phyloP scores from a whole-genome alignment of 495 filamentous ascomycete species.

The Hypoxylon trugodes region DNA sequence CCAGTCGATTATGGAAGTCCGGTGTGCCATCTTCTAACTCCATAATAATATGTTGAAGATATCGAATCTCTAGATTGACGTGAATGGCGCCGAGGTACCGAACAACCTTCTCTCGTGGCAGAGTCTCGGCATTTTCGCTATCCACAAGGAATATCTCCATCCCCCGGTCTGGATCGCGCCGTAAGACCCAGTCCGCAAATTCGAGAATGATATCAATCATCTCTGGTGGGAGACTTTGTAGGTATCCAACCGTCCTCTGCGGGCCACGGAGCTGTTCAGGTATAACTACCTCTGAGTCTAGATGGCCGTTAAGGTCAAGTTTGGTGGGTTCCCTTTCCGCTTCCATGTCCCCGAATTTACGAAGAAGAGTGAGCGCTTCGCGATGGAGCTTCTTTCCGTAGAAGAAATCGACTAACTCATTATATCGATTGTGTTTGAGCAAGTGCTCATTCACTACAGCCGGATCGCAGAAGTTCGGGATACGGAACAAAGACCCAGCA shows the following conservation, averaged over 20 bases:
- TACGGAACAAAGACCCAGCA: slow-evolving; percentile 89
- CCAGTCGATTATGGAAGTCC: slow-evolving; percentile 85
- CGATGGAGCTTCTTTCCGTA: slow-evolving; percentile 94
- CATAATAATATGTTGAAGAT: slow-evolving; percentile 89
- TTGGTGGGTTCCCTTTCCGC: slow-evolving; percentile 53
- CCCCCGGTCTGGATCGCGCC: slow-evolving; percentile 73
- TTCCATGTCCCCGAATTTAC: slow-evolving; percentile 80
- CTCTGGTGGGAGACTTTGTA: slow-evolving; percentile 86
- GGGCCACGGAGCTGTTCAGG: slow-evolving; percentile 81
- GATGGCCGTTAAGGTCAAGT: slow-evolving; percentile 42
- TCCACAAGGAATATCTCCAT: slow-evolving; percentile 97
- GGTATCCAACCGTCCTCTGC: slow-evolving; percentile 83
- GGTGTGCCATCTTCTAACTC: slow-evolving; percentile 86
- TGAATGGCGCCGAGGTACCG: slow-evolving; percentile 76
- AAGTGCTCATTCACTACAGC: slow-evolving; percentile 93
- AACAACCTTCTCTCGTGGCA: slow-evolving; percentile 79
- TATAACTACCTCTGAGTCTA: slow-evolving; percentile 49
- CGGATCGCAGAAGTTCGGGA: slow-evolving; percentile 96
- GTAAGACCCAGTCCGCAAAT: slow-evolving; percentile 87
- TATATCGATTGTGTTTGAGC: slow-evolving; percentile 87
- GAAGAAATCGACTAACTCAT: slow-evolving; percentile 95
- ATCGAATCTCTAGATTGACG: slow-evolving; percentile 73
- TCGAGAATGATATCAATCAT: slow-evolving; percentile 92
- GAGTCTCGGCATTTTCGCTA: slow-evolving; percentile 90
- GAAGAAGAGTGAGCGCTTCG: slow-evolving; percentile 82